Evolutionary conservation across 495 filamentous ascomycete genomes (phyloP).

Genomic region (Lasiosphaeris hirsuta): DNA sequence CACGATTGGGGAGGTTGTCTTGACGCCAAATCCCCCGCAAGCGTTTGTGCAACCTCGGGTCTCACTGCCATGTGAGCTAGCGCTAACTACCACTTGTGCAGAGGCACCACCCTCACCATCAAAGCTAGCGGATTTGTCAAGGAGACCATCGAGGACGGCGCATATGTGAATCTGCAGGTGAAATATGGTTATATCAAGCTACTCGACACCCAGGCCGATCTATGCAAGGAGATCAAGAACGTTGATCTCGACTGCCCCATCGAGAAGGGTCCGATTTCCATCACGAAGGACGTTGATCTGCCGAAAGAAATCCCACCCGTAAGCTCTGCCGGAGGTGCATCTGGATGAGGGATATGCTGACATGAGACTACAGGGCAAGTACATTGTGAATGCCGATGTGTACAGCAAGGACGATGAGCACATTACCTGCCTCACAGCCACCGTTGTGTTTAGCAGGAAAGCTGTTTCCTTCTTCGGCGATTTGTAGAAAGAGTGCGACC

Average conservation of each 20-base stretch:
- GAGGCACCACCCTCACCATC: conserved; percentile 77
- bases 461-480: conserved; percentile 17
- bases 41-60: conserved; percentile 59
- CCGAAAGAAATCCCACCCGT: conserved; percentile 88
- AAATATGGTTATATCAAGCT: conserved; percentile 93
- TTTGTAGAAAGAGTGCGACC: conserved; percentile 15
- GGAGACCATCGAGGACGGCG: conserved; percentile 67
- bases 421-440: conserved; percentile 80
- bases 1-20: conserved; percentile 70
- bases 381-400: conserved; percentile 84
- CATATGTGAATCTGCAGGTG: conserved; percentile 75
- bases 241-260: conserved; percentile 89
- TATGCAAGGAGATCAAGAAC: conserved; percentile 84
- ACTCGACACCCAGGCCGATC: conserved; percentile 69
- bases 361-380: conserved; percentile 64
- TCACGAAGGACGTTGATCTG: conserved; percentile 80
- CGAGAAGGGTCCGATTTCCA: conserved; percentile 62
- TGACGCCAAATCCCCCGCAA: conserved; percentile 81
- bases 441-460: conserved; percentile 51
- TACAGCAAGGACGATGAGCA: conserved; percentile 61
- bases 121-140: conserved; percentile 68
- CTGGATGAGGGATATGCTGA: too few relatives aligned
- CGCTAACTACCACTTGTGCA: conserved; percentile 35
- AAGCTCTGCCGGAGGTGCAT: conserved; percentile 33
- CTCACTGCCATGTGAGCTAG: background rate